These are phyloP conservation scores for Calocybe cyanea DNA, from an alignment of 768 basidiomycete species.

Conservation along the genomic window DNA sequence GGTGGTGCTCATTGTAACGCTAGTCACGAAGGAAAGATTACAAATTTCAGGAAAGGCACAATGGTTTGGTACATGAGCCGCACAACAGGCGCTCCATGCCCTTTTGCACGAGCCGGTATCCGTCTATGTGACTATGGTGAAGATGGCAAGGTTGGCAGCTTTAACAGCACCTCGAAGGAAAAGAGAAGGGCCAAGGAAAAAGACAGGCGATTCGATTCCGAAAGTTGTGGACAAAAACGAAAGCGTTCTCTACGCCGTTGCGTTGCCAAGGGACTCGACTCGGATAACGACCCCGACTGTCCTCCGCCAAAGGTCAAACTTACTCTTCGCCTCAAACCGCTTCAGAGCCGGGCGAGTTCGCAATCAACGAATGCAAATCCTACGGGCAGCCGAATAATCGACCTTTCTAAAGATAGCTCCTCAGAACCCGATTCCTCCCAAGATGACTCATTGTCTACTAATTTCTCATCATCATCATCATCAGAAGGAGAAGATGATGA, in stretches of 20 bases:
- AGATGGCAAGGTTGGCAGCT: slow-evolving; percentile 35
- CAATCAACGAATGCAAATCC: slow-evolving; percentile 21
- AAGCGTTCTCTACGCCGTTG: slow-evolving; percentile 39
- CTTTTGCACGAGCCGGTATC: slow-evolving; percentile 72
- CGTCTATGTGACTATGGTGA: slow-evolving; percentile 64
- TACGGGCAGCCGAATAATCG: slow-evolving; percentile 25
- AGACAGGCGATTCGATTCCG: slow-evolving; percentile 17
- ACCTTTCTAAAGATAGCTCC: slow-evolving; percentile 37
- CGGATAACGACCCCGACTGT: slow-evolving; percentile 34
- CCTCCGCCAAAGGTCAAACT: slow-evolving; percentile 69
- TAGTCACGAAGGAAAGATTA: slow-evolving; percentile 42
- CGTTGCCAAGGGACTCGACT: slow-evolving; percentile 24
- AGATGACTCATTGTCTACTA: slow-evolving; percentile 42
- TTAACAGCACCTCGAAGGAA: slow-evolving; percentile 14
- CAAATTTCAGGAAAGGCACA: slow-evolving; percentile 76
- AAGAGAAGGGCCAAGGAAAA: slow-evolving; percentile 25
- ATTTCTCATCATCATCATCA: slow-evolving; percentile 35
- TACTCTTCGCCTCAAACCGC: slow-evolving; percentile 59
- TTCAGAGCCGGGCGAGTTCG: slow-evolving; percentile 22
- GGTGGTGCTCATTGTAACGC: slow-evolving; percentile 58
- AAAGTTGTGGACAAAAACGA: slow-evolving; percentile 39
- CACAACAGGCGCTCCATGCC: slow-evolving; percentile 72
- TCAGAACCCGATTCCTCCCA: slow-evolving; percentile 30
- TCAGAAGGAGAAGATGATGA: slow-evolving; percentile 30
- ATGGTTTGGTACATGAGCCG: slow-evolving; percentile 79